A percentile compares a stretch with the other conserved stretches of the same genome.
Conservation (phyloP, 139 green algal genomes). For the Closterium sp. region DNA sequence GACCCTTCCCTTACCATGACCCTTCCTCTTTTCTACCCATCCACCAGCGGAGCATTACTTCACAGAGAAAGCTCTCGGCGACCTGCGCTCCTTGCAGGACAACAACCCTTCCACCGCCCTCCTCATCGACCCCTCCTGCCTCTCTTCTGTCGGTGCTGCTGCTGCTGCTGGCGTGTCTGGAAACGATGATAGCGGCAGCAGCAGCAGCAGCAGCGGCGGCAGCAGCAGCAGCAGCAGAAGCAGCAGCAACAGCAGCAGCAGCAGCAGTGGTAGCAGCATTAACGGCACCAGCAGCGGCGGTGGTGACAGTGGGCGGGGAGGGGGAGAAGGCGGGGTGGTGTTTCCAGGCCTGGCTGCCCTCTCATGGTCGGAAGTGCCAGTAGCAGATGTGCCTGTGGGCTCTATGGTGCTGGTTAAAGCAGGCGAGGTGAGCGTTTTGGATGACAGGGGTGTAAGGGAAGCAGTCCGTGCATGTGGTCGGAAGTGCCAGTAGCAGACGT, state of each 20-base stretch:
- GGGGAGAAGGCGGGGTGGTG: background rate
- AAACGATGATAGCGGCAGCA: background rate
- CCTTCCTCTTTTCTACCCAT: background rate
- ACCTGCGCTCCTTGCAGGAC: constrained; percentile 25
- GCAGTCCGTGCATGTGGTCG: background rate
- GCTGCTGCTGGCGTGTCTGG: background rate
- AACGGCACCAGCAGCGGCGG: background rate
- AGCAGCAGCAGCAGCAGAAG: background rate
- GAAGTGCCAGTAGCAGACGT: constrained; percentile 27
- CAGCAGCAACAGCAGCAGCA: background rate
- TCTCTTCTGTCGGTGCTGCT: background rate
- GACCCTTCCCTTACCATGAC: background rate
- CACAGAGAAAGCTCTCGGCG: constrained; percentile 20
- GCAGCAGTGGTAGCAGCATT: background rate
- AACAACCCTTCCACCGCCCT: constrained; percentile 30
- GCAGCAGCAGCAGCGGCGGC: background rate
- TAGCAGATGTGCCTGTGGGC: constrained; percentile 16
- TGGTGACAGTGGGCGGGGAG: no score
- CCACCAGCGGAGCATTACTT: constrained; percentile 40
- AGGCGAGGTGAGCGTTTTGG: constrained; percentile 25
- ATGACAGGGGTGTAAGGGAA: background rate
- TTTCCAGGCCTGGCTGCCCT: background rate
- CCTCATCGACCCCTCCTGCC: constrained; percentile 9
- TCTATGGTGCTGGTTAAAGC: constrained; percentile 32
- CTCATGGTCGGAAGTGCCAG: constrained; percentile 8